Conservation (phyloP, 306 rosid genomes). For the Ammopiptanthus mongolicus region DNA sequence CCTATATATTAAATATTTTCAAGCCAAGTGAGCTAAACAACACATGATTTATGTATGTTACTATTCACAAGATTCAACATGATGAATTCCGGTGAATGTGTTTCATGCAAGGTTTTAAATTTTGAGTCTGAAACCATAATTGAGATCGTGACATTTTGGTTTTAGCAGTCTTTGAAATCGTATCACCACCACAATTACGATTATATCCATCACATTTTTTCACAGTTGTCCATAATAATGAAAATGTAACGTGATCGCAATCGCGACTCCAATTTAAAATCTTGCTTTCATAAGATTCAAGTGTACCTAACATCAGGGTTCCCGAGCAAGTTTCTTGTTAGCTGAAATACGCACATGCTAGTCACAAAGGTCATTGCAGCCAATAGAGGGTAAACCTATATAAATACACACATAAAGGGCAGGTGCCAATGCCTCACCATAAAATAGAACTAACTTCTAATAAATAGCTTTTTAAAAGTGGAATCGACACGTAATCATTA, state of each 20-base stretch:
- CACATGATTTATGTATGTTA: no score
- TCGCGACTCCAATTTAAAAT: no score
- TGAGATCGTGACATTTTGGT: no score
- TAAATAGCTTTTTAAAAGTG: neutral
- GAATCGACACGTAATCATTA: neutral
- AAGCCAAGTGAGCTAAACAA: neutral
- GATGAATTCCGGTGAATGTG: no score
- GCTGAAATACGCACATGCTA: conserved; percentile 55
- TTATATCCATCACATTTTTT: no score
- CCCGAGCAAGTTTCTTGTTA: conserved; percentile 50
- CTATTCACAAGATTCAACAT: no score
- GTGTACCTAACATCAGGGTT: conserved; percentile 85
- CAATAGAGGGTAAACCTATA: conserved; percentile 75
- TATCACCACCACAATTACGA: no score
- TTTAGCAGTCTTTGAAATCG: no score
- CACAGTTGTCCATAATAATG: no score
- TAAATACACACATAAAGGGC: neutral
- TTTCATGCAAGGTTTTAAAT: no score
- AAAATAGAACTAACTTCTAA: neutral
- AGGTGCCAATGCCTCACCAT: neutral
- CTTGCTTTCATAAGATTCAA: neutral
- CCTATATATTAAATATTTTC: conserved; percentile 26
- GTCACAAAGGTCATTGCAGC: conserved; percentile 87
- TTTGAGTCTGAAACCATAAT: no score
- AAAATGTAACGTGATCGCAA: no score